Evolutionary conservation across 441 rosid genomes (phyloP), one percentile per base, ranked within the genome.

Genomic region (Viola pubescens): DNA sequence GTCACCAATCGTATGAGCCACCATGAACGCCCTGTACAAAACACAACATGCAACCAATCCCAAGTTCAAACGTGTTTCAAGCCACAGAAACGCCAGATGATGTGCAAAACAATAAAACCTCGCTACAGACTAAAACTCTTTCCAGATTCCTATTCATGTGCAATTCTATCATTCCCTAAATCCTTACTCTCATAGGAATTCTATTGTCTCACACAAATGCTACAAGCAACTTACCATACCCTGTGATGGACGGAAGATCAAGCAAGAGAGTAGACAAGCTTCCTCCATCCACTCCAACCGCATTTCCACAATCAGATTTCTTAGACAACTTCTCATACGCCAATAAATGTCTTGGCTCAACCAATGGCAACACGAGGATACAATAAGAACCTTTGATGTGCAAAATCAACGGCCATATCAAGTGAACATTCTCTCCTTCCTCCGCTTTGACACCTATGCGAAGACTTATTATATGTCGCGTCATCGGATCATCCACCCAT

Each of bases 401-500:
- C 80, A 92, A 71, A 16, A 79, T 72, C 65, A 92, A 62, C 39
- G 97, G 98, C 97, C 98, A 92, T 6, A 87, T 51, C 58, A 86
- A 55, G 67, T 77, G 66, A 59, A 70, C 78, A 16, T 75, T 82
- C n/a, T 75, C 81, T 59, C 79, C 79, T 60, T 64, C 76, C 41
- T 75, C 82, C 58, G 26, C 26, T 19, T 77, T 81, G 7, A 63
- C 60, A 52, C 49, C 66, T 46, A 87, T 71, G 59, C 63, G 57
- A 56, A 92, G 80, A 63, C 97, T 78, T 71, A 92, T 76, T 39
- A 92, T 57, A 59, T 92, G 91, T 12, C 88, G 92, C n/a, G 84
- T 79, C 64, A 89, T 86, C n/a, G 97, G 96, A 66, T 92, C 97
- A 73, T 92, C 98, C 54, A 89, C 82, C 98, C 97, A 89, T 1